These are phyloP conservation scores for Metschnikowia koreensis DNA, from an alignment of 805 yeast species.

Conservation along the genomic window DNA sequence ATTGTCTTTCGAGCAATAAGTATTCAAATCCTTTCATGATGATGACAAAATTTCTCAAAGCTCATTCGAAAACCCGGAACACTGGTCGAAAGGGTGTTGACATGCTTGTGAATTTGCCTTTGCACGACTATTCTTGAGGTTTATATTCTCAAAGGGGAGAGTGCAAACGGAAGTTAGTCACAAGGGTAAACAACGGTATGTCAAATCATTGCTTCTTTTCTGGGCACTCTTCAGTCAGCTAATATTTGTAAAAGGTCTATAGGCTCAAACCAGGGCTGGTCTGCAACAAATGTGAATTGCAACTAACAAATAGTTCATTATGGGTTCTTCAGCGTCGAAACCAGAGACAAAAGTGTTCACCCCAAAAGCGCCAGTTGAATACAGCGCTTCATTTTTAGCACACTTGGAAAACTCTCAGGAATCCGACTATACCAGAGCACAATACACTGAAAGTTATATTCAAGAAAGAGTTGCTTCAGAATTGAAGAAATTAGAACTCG, in stretches of 20 bases:
- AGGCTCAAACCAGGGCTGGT: too few relatives aligned
- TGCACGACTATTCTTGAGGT: conserved; percentile 4
- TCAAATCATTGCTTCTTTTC: not conserved
- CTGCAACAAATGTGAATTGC: not conserved
- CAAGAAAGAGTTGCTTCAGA: conserved; percentile 63
- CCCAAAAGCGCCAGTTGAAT: conserved; percentile 66
- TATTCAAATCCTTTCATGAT: too few relatives aligned
- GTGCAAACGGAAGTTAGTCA: not conserved
- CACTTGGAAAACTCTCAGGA: conserved; percentile 63
- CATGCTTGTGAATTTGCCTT: not conserved
- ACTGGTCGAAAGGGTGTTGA: not conserved
- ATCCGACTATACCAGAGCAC: conserved; percentile 69
- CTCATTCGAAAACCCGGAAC: too few relatives aligned
- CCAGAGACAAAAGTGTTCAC: conserved; percentile 65
- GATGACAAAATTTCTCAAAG: too few relatives aligned
- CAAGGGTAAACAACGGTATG: not conserved
- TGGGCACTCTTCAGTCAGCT: too few relatives aligned
- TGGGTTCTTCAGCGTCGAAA: conserved; percentile 63
- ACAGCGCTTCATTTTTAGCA: conserved; percentile 60
- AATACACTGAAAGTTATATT: conserved; percentile 62
- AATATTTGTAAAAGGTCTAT: too few relatives aligned
- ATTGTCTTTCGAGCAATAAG: too few relatives aligned
- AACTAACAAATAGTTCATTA: conserved; percentile 19
- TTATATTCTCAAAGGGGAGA: not conserved
- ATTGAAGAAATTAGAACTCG: conserved; percentile 51